Evolutionary conservation across 225 moss, liverwort and hornwort species (phyloP).

Genomic region (Polytrichum formosum): DNA sequence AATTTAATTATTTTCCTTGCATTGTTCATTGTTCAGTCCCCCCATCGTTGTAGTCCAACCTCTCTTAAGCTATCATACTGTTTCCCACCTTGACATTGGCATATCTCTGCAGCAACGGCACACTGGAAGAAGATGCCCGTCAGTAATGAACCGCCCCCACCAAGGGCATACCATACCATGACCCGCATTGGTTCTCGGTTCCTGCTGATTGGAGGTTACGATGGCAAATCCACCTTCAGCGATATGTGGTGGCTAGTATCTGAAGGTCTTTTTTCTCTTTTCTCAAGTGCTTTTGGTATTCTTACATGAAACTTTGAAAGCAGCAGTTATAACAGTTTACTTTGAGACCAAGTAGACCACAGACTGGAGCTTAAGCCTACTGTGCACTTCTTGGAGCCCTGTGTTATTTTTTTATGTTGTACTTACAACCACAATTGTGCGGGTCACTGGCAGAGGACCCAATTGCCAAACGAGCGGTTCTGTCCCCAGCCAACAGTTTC

Average conservation of each 20-base stretch:
- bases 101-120: constrained; percentile 66
- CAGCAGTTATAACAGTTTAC: not conserved
- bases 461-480: constrained; percentile 77
- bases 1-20: not conserved
- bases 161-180: constrained; percentile 91
- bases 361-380: too few relatives aligned
- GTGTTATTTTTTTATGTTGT: too few relatives aligned
- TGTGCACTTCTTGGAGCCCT: too few relatives aligned
- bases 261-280: constrained; percentile 52
- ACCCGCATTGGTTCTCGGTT: constrained; percentile 82
- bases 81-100: not conserved
- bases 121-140: constrained; percentile 89
- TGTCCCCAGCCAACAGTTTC: constrained; percentile 70
- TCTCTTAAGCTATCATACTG: too few relatives aligned
- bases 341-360: too few relatives aligned
- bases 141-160: constrained; percentile 80
- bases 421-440: too few relatives aligned
- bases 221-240: constrained; percentile 91
- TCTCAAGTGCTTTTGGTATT: not conserved
- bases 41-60: too few relatives aligned
- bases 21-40: not conserved
- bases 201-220: constrained; percentile 91
- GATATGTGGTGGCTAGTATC: constrained; percentile 98
- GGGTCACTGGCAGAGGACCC: constrained; percentile 65
- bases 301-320: not conserved